Conservation (phyloP, 805 yeast genomes). For the Helenozyma baotianmanensis region DNA sequence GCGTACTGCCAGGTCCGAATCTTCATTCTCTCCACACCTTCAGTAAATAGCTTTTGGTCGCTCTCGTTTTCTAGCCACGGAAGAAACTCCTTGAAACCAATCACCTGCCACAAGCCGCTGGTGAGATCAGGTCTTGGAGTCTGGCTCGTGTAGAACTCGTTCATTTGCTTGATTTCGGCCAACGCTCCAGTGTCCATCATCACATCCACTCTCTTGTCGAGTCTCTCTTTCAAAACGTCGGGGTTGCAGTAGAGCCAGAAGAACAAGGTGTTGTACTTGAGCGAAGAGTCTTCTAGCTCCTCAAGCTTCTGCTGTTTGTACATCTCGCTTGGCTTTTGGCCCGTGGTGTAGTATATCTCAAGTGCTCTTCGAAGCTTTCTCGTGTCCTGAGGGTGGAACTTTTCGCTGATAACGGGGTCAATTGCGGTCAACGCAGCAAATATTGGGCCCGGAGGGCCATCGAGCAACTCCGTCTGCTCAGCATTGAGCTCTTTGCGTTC, state of each 20-base stretch:
- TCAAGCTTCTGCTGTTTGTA: constrained; percentile 56
- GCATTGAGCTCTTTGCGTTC: constrained; percentile 30
- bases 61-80: constrained; percentile 51
- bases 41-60: constrained; percentile 22
- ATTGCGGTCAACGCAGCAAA: constrained; percentile 43
- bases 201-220: constrained; percentile 76
- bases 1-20: constrained; percentile 82
- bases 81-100: constrained; percentile 86
- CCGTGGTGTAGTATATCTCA: constrained; percentile 70
- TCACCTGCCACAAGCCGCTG: constrained; percentile 87
- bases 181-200: constrained; percentile 73
- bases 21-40: constrained; percentile 74
- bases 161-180: constrained; percentile 62
- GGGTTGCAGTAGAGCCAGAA: constrained; percentile 81
- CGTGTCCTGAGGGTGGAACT: constrained; percentile 89
- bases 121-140: constrained; percentile 47
- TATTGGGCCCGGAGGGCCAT: constrained; percentile 50
- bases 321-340: constrained; percentile 62
- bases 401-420: constrained; percentile 72
- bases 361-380: constrained; percentile 75
- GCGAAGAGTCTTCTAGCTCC: constrained; percentile 39
- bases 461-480: constrained; percentile 40
- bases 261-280: constrained; percentile 59
- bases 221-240: constrained; percentile 50
- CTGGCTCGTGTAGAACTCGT: constrained; percentile 35